A percentile compares a stretch with the other conserved stretches of the same genome.
These are phyloP conservation scores for Ampelocalamus luodianensis DNA, from an alignment of 176 grass and related monocot species.

Conservation along the genomic window DNA sequence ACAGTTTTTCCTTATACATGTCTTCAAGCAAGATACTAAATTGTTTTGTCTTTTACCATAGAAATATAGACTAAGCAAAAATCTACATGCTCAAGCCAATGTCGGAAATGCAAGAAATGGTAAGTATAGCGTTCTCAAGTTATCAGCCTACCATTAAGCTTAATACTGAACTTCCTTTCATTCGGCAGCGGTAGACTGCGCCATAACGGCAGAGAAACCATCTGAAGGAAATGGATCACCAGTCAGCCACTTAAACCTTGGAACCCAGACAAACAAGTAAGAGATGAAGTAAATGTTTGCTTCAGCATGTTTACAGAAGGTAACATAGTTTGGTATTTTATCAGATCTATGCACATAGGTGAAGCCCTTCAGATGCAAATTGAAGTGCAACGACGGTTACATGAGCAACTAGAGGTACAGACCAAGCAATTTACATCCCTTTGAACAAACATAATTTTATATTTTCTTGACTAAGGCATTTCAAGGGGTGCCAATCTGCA, in stretches of 20 bases:
- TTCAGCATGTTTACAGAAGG: constrained; percentile 35
- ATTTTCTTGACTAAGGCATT: constrained; percentile 19
- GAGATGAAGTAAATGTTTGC: constrained; percentile 39
- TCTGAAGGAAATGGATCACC: constrained; percentile 63
- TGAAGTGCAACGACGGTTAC: constrained; percentile 85
- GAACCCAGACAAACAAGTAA: constrained; percentile 85
- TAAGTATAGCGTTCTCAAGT: constrained; percentile 37
- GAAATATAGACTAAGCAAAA: constrained; percentile 99
- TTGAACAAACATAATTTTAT: not conserved
- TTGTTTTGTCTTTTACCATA: constrained; percentile 50
- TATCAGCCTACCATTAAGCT: constrained; percentile 28
- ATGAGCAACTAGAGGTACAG: constrained; percentile 94
- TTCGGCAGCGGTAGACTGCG: constrained; percentile 53
- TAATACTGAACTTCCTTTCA: constrained; percentile 36
- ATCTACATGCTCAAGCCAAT: constrained; percentile 70
- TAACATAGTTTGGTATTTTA: constrained; percentile 48
- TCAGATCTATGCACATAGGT: constrained; percentile 88
- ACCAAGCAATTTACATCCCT: constrained; percentile 18
- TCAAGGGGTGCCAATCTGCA: not conserved
- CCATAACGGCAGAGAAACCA: constrained; percentile 64
- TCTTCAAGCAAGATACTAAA: constrained; percentile 48
- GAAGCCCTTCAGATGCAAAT: constrained; percentile 99
- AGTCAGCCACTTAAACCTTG: constrained; percentile 54
- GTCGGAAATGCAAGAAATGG: constrained; percentile 67
- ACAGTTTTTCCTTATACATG: constrained; percentile 20